These are phyloP conservation scores for Neckera pumila DNA, from an alignment of 225 moss, liverwort and hornwort species.

Conservation along the genomic window DNA sequence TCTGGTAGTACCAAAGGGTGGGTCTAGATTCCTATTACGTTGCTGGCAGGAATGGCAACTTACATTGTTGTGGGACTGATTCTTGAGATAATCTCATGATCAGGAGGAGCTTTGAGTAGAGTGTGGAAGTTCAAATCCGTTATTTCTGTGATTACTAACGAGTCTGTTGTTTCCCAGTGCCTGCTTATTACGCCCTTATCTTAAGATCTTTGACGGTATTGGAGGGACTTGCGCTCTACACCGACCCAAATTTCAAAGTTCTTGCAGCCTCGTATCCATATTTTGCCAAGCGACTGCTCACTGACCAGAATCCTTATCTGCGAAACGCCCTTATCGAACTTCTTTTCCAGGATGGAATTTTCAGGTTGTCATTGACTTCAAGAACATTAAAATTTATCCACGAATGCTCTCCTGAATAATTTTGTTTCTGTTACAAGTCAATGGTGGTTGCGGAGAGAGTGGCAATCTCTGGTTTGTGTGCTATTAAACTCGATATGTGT, in stretches of 20 bases:
- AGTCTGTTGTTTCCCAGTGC: slow-evolving; percentile 48
- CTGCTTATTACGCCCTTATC: slow-evolving; percentile 96
- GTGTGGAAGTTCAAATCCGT: background rate
- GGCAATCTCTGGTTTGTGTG: background rate
- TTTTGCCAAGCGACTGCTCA: slow-evolving; percentile 87
- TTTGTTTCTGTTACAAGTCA: background rate
- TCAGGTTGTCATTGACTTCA: slow-evolving; percentile 39
- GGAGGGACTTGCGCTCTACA: slow-evolving; percentile 84
- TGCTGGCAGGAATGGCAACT: background rate
- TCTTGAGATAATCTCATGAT: background rate
- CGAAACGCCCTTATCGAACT: slow-evolving; percentile 85
- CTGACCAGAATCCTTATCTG: slow-evolving; percentile 81
- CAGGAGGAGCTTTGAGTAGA: background rate
- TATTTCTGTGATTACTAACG: background rate
- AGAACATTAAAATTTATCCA: background rate
- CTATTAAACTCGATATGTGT: background rate
- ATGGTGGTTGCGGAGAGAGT: background rate
- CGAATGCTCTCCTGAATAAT: background rate
- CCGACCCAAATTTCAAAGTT: slow-evolving; percentile 91
- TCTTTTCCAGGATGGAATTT: slow-evolving; percentile 83
- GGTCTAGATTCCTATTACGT: background rate
- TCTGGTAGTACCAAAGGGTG: background rate
- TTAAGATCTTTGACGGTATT: slow-evolving; percentile 89
- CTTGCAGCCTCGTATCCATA: slow-evolving; percentile 94
- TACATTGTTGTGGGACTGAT: background rate